phyloP scores from a whole-genome alignment of 345 rosid genomes.

The Gossypioides kirkii region DNA sequence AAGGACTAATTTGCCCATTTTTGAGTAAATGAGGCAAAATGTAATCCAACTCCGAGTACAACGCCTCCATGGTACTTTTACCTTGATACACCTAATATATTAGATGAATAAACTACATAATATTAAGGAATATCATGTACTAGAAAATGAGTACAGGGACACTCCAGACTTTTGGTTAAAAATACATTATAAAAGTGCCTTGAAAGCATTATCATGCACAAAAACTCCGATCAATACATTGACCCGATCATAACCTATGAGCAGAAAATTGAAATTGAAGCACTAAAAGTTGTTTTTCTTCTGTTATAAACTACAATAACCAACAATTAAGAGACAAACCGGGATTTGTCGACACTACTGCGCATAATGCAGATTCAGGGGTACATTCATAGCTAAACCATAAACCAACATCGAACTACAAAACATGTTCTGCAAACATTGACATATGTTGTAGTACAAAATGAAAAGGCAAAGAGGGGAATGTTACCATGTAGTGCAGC shows the following conservation, averaged over 20 bases:
- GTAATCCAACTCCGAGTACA: no score
- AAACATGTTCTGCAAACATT: background rate
- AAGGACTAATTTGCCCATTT: no score
- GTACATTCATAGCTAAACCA: background rate
- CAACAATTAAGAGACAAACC: background rate
- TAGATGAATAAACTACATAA: no score
- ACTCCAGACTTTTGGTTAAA: background rate
- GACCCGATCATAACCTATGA: background rate
- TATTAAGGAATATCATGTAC: background rate
- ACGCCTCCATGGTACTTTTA: no score
- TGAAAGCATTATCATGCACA: background rate
- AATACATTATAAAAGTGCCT: background rate
- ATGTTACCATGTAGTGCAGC: constrained; percentile 73
- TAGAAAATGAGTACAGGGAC: background rate
- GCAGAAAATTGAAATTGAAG: background rate
- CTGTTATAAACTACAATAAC: background rate
- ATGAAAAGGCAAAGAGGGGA: background rate
- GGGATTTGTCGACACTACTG: background rate
- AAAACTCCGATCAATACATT: background rate
- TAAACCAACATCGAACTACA: background rate
- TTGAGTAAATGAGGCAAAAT: no score
- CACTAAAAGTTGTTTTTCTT: background rate
- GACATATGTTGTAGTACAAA: background rate
- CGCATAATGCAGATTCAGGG: background rate
- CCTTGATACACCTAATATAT: no score